Conservation (phyloP, 768 basidiomycete species). For the Podaxis carcinomalis region DNA sequence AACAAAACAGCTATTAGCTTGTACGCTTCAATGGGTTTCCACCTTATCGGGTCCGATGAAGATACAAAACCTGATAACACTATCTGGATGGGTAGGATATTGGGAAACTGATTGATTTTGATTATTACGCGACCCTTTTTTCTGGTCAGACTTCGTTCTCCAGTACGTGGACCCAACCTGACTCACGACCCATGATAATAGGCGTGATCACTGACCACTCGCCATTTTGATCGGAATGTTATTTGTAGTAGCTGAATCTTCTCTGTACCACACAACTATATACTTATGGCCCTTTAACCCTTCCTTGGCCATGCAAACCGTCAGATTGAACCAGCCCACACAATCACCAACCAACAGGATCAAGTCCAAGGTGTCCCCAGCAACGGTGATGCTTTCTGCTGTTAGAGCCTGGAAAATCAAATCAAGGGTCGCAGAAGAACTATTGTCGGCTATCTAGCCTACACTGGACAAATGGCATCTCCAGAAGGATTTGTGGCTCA, state of each 20-base stretch:
- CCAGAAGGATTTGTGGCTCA: slow-evolving; percentile 8
- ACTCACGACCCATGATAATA: too few relatives aligned
- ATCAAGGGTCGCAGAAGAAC: background rate
- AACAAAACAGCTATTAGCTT: slow-evolving; percentile 1
- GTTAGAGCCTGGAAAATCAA: background rate
- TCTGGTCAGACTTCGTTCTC: slow-evolving; percentile 13
- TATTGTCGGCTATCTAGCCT: background rate
- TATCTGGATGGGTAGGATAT: slow-evolving; percentile 6
- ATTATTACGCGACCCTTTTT: background rate
- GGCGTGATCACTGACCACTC: background rate
- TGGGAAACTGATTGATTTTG: background rate
- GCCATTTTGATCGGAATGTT: background rate
- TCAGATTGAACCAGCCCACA: background rate
- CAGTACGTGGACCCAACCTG: background rate
- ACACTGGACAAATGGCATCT: background rate
- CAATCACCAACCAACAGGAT: background rate
- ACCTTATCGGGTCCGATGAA: background rate
- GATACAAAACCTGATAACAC: background rate
- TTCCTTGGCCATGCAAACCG: background rate
- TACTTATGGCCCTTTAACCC: background rate
- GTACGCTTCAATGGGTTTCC: slow-evolving; percentile 4
- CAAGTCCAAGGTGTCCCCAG: background rate
- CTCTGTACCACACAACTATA: too few relatives aligned
- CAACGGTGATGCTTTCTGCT: background rate
- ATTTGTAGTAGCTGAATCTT: background rate